These are phyloP conservation scores for Effrenium voratum DNA, from an alignment of 73 alveolate species.

Conservation along the genomic window DNA sequence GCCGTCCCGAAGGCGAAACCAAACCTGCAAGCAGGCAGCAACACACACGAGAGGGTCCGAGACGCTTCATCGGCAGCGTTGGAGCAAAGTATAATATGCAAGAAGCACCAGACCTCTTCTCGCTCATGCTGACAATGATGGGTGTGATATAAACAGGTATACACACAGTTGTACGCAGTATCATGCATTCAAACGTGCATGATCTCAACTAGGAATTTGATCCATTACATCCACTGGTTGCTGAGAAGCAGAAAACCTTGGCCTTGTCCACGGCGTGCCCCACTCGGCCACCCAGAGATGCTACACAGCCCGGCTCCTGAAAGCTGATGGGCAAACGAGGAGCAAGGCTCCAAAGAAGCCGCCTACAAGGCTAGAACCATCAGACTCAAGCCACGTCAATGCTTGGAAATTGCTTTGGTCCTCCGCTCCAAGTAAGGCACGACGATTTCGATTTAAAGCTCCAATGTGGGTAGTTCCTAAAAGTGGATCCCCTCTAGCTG, in stretches of 20 bases:
- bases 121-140: too few species aligned
- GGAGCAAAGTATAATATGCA: too few species aligned
- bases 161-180: not conserved
- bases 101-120: too few species aligned
- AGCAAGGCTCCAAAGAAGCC: too few species aligned
- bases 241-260: too few species aligned
- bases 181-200: not conserved
- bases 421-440: too few species aligned
- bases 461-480: too few species aligned
- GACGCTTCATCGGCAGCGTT: too few species aligned
- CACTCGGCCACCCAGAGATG: constrained; percentile 74
- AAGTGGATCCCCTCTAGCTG: too few species aligned
- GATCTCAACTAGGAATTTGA: not conserved
- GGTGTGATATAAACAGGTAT: not conserved
- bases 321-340: not conserved
- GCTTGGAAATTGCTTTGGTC: too few species aligned
- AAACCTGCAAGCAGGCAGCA: constrained; percentile 6
- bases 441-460: too few species aligned
- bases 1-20: constrained; percentile 68
- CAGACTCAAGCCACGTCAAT: not conserved
- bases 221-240: not conserved
- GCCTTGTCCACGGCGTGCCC: constrained; percentile 88
- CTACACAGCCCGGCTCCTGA: constrained; percentile 77
- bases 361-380: too few species aligned
- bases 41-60: not conserved